A percentile compares a stretch with the other conserved stretches of the same genome.
Conservation (phyloP, 2,329 filamentous ascomycete species). For the Cercospora brassicicola region DNA sequence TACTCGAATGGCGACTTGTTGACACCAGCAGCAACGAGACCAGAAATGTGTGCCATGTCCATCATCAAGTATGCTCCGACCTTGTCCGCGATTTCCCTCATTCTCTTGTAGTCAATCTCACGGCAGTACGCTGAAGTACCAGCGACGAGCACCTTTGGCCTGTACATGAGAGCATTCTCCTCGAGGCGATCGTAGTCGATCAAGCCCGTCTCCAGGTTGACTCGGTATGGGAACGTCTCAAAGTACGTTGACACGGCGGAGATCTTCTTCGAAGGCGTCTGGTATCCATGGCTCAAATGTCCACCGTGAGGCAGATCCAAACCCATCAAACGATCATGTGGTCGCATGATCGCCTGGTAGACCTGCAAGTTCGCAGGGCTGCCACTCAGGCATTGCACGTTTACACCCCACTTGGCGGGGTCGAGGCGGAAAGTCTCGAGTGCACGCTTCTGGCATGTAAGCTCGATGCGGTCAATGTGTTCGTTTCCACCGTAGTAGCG, state of each 20-base stretch:
- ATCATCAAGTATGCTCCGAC: constrained; percentile 85
- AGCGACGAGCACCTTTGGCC: constrained; percentile 92
- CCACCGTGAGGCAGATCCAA: constrained; percentile 95
- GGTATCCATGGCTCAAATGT: constrained; percentile 94
- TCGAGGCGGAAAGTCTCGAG: constrained; percentile 88
- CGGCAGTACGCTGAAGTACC: constrained; percentile 98
- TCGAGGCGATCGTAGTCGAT: constrained; percentile 95
- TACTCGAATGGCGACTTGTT: constrained; percentile 90
- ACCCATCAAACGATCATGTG: constrained; percentile 95
- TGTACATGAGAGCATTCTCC: constrained; percentile 86
- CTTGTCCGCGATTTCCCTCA: constrained; percentile 92
- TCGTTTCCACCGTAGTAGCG: constrained; percentile 99
- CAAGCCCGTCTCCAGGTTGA: constrained; percentile 84
- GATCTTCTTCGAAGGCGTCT: constrained; percentile 80
- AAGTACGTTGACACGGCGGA: constrained; percentile 98
- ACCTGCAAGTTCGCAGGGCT: constrained; percentile 75
- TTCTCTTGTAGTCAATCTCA: constrained; percentile 92
- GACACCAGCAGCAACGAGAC: constrained; percentile 87
- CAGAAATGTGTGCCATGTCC: constrained; percentile 98
- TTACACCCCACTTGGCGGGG: constrained; percentile 92
- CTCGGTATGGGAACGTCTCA: constrained; percentile 95
- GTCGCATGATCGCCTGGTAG: constrained; percentile 88
- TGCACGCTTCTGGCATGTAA: constrained; percentile 90
- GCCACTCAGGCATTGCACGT: constrained; percentile 89
- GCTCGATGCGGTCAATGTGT: constrained; percentile 95